These are phyloP conservation scores for Glebionis coronaria DNA, from an alignment of 129 eudicot species.

Conservation along the genomic window DNA sequence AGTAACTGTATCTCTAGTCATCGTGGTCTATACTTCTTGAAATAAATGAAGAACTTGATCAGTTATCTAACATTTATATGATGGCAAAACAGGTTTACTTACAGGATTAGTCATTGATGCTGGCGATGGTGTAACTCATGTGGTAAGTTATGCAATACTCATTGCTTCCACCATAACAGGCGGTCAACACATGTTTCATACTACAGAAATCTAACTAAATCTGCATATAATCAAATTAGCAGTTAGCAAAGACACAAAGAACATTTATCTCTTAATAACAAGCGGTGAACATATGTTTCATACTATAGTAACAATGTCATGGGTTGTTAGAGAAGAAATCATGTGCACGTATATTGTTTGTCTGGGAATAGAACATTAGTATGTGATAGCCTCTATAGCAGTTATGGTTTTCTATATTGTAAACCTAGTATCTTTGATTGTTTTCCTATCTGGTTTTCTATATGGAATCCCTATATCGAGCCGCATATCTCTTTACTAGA, in stretches of 20 bases:
- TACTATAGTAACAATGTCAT: slow-evolving; percentile 5
- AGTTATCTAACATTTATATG: slow-evolving; percentile 16
- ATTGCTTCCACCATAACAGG: slow-evolving; percentile 17
- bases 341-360: neutral
- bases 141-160: slow-evolving; percentile 49
- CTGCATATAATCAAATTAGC: neutral
- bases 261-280: neutral
- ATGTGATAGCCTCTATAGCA: neutral
- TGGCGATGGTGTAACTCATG: slow-evolving; percentile 99
- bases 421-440: neutral
- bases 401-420: neutral
- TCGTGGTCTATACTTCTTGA: slow-evolving; percentile 6
- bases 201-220: neutral
- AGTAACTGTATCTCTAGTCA: slow-evolving; percentile 2
- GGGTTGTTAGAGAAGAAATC: neutral
- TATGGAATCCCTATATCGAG: neutral
- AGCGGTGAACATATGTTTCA: neutral
- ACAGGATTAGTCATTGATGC: slow-evolving; percentile 95
- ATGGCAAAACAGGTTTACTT: slow-evolving; percentile 65
- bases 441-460: too few relatives aligned
- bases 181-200: slow-evolving; percentile 3
- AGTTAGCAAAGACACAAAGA: slow-evolving; percentile 1
- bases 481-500: neutral
- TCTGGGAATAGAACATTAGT: slow-evolving; percentile 4
- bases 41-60: slow-evolving; percentile 6